Evolutionary conservation across 192 early-diverging fungal genomes (phyloP), one percentile per base, ranked within the genome.

Genomic region (Phlyctochytrium arcticum): DNA sequence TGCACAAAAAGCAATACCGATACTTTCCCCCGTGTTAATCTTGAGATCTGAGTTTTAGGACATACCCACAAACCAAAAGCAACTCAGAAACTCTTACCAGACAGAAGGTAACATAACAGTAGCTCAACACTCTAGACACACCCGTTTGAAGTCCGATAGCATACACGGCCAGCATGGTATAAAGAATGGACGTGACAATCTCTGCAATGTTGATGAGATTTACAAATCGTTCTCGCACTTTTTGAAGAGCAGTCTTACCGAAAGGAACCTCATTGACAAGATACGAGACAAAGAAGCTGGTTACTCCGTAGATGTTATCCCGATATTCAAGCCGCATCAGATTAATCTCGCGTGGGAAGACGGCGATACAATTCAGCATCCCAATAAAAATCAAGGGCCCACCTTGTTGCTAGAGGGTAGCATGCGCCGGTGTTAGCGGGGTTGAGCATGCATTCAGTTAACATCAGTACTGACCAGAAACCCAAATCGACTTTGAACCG

Each of bases 1-100:
- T 3, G 78, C 64, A 63, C 69, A 74, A 57, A 76, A 80, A 24
- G 60, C 72, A 35, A 80, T 80, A 31, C 78, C 78, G 37, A 80
- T 75, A 26, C 63, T 68, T 36, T 80, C 78, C 6, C 78, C 78
- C 8, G 54, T 65, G 50, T 69, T 69, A 15, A 78, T 51, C 55
- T 70, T 39, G 37, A 53, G 30, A 72, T 36, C 33, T 46, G 50
- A 54, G 31, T 26, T 7, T 27, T 60, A 24, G 39, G 67, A 34
- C 36, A 46, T 6, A 72, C 24, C 9, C 32, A 19, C 1, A 72
- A 34, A 7, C 35, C 56, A 36, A 54, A n/a, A 10, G 12, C 21
- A 44, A 44, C 0, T 12, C 12, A 2, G 39, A 0, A 44, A 6
- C 32, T n/a, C 31, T 68, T 48, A 30, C 56, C 56, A 35, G 33